phyloP scores from a whole-genome alignment of 1,139 yeast genomes.

The Protomyces lactucae-debilis region DNA sequence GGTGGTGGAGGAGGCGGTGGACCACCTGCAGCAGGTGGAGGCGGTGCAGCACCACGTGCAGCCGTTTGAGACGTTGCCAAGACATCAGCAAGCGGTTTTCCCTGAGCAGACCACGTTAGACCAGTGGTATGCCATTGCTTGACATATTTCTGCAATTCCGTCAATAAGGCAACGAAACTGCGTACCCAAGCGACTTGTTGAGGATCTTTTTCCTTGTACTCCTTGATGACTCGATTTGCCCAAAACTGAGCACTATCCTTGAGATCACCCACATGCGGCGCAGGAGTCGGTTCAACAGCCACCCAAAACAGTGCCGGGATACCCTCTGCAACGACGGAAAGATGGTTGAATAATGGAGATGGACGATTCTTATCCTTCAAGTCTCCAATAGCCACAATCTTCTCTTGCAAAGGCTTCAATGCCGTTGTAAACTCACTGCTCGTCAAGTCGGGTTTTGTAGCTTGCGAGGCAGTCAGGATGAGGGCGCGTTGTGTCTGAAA shows the following conservation, averaged over 20 bases:
- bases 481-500: conserved; percentile 56
- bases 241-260: conserved; percentile 92
- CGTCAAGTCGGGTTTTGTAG: conserved; percentile 59
- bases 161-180: conserved; percentile 56
- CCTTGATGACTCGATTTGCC: conserved; percentile 85
- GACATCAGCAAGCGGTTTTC: conserved; percentile 34
- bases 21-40: conserved; percentile 35
- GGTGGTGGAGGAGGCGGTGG: conserved; percentile 49
- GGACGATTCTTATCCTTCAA: conserved; percentile 72
- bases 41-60: background rate
- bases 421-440: conserved; percentile 44
- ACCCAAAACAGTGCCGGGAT: conserved; percentile 91
- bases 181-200: conserved; percentile 78
- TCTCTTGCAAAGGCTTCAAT: conserved; percentile 64
- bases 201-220: conserved; percentile 57
- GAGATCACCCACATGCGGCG: conserved; percentile 70
- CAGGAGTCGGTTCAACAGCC: conserved; percentile 63
- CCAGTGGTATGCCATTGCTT: conserved; percentile 79
- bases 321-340: conserved; percentile 83
- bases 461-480: conserved; percentile 53
- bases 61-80: background rate
- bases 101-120: conserved; percentile 63
- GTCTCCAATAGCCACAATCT: conserved; percentile 54
- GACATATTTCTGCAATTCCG: conserved; percentile 64
- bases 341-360: conserved; percentile 60